Evolutionary conservation across 805 yeast genomes (phyloP), one percentile per base, ranked within the genome.

Genomic region (Osmozyma mogii): DNA sequence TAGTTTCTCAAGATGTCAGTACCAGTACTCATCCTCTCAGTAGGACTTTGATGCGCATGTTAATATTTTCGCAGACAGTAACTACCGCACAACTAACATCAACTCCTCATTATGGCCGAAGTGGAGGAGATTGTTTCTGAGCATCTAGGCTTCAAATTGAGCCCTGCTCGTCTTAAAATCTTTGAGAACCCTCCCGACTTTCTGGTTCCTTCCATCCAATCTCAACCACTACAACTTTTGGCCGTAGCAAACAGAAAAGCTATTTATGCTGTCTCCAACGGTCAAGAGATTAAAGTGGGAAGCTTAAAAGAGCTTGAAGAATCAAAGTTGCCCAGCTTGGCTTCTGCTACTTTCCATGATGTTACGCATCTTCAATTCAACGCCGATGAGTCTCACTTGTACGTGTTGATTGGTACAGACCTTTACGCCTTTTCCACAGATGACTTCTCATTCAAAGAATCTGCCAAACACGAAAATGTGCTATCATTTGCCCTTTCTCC

Each of bases 131-230:
- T 25, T 5, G 27, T 44, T 5, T 56, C 68, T 4, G 68, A 64
- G 34, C 68, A 64, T 38, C 54, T 63, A 35, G 73, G 73, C 5
- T 69, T 67, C 51, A 29, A 43, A 51, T 10, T 71, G 67, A 2
- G 25, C 38, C 13, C 28, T 20, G n/a, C 35, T n/a, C n/a, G n/a
- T n/a, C n/a, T n/a, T n/a, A n/a, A n/a, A n/a, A n/a, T 49, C 3
- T 43, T 47, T 16, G 38, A 38, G 34, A 12, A 32, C 49, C 29
- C 68, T 58, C 11, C 65, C 37, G 49, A 55, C 50, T 30, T 50
- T 25, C 23, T 26, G 34, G 17, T 32, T 51, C 24, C 34, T 5
- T 14, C 28, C 15, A 25, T 34, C 4, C 17, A 23, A 12, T 10
- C 9, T 13, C 24, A 22, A 3, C 41, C 48, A 6, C 32, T 52